Conservation (phyloP, 1,284 basidiomycete species). For the Sanghuangporus sanghuang region DNA sequence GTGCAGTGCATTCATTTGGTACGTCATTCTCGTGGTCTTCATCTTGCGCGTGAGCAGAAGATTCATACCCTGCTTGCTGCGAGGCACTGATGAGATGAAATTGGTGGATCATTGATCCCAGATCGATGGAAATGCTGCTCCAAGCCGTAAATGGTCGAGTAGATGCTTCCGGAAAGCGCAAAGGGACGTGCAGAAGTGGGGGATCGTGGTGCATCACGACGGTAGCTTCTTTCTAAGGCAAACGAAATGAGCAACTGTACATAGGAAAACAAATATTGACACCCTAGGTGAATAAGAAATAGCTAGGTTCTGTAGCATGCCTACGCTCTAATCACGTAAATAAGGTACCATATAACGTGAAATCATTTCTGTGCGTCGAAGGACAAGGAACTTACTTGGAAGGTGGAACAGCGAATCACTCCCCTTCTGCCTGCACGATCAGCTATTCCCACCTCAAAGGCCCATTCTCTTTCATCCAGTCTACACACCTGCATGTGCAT, state of each 20-base stretch:
- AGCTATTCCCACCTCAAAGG: constrained; percentile 72
- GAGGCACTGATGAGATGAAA: constrained; percentile 48
- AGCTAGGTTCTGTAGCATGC: constrained; percentile 3
- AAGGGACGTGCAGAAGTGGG: constrained; percentile 68
- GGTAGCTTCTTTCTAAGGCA: constrained; percentile 49
- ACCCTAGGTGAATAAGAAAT: background rate
- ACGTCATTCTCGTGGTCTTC: constrained; percentile 17
- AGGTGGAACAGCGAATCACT: constrained; percentile 68
- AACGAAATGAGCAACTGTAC: constrained; percentile 5
- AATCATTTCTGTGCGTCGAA: too few relatives aligned
- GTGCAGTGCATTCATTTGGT: background rate
- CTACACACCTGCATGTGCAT: constrained; percentile 71
- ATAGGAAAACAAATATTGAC: constrained; percentile 10
- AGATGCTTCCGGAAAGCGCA: constrained; percentile 55
- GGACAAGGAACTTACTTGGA: constrained; percentile 56
- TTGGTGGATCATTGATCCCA: constrained; percentile 56
- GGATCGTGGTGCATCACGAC: constrained; percentile 38
- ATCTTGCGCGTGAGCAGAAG: constrained; percentile 22
- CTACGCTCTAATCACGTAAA: background rate
- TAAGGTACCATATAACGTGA: background rate
- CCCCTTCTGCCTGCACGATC: constrained; percentile 60
- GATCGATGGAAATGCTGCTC: constrained; percentile 60
- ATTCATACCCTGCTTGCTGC: constrained; percentile 16
- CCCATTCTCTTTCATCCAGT: constrained; percentile 57
- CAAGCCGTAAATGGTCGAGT: constrained; percentile 63